Conservation (phyloP, 768 basidiomycete species). For the Xerocomellus amylosporus region DNA sequence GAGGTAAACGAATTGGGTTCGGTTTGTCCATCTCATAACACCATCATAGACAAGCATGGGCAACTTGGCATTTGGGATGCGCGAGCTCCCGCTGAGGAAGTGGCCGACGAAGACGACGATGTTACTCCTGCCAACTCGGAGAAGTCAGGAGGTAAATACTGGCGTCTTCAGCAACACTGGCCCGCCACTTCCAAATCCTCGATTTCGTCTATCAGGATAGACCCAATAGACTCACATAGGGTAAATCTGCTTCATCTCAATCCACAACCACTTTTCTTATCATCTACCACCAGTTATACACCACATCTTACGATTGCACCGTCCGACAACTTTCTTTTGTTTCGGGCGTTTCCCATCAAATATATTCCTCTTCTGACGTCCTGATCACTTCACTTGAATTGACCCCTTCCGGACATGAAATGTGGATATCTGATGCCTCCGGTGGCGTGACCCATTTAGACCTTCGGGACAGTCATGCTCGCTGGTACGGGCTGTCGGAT, state of each 20-base stretch:
- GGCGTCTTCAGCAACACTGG: slow-evolving; percentile 82
- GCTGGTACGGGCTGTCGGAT: slow-evolving; percentile 63
- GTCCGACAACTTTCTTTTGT: slow-evolving; percentile 71
- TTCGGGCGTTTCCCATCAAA: slow-evolving; percentile 66
- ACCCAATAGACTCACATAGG: slow-evolving; percentile 71
- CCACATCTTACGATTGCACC: slow-evolving; percentile 79
- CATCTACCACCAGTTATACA: slow-evolving; percentile 56
- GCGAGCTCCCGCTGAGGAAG: slow-evolving; percentile 63
- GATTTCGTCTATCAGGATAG: slow-evolving; percentile 73
- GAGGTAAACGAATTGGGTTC: slow-evolving; percentile 44
- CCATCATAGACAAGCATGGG: slow-evolving; percentile 73
- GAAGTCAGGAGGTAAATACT: slow-evolving; percentile 69
- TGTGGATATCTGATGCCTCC: slow-evolving; percentile 77
- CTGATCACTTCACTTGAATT: slow-evolving; percentile 74
- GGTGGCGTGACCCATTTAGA: slow-evolving; percentile 79
- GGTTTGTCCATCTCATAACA: background rate
- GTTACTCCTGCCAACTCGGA: slow-evolving; percentile 34
- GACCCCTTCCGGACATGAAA: slow-evolving; percentile 63
- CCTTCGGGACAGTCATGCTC: slow-evolving; percentile 58
- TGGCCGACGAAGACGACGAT: slow-evolving; percentile 61
- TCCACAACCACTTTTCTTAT: background rate
- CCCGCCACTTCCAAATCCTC: slow-evolving; percentile 78
- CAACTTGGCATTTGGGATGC: slow-evolving; percentile 87
- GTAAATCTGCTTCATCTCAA: slow-evolving; percentile 37
- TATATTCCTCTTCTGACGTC: slow-evolving; percentile 55